Evolutionary conservation across 2,329 filamentous ascomycete genomes (phyloP).

Genomic region (Pseudogymnoascus sp.): DNA sequence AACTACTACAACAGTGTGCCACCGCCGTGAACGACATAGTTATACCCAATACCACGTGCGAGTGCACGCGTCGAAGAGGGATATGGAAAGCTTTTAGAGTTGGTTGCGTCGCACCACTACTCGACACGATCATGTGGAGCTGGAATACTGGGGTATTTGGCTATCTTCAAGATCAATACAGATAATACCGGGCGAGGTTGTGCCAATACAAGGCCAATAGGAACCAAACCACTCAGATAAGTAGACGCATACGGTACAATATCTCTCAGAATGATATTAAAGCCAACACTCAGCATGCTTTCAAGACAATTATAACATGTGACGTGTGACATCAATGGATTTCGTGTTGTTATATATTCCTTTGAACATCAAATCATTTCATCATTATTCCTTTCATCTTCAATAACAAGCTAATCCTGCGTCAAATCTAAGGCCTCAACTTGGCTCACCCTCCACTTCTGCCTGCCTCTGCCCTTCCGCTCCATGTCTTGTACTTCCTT

Average conservation of each 20-base stretch:
- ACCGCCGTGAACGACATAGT: background rate
- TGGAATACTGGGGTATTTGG: constrained; percentile 1
- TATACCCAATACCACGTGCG: constrained; percentile 1
- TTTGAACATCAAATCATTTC: background rate
- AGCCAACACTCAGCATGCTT: background rate
- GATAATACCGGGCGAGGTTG: constrained; percentile 1
- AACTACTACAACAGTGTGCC: constrained; percentile 5
- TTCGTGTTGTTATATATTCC: background rate
- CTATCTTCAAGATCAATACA: background rate
- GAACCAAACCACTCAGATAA: constrained; percentile 6
- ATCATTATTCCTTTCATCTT: background rate
- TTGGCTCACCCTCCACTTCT: constrained; percentile 23
- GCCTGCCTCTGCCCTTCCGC: constrained; percentile 1
- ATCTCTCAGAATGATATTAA: constrained; percentile 4
- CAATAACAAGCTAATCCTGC: background rate
- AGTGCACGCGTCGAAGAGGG: background rate
- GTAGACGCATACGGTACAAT: background rate
- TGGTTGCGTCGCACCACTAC: constrained; percentile 6
- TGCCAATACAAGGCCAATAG: constrained; percentile 7
- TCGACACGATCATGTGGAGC: background rate
- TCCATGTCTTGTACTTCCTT: constrained; percentile 16
- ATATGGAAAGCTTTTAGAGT: constrained; percentile 1
- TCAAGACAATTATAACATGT: background rate
- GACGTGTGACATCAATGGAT: background rate
- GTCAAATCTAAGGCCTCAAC: constrained; percentile 27